These are phyloP conservation scores for Colletotrichum brevisporum DNA, from an alignment of 2,329 filamentous ascomycete species.

Conservation along the genomic window DNA sequence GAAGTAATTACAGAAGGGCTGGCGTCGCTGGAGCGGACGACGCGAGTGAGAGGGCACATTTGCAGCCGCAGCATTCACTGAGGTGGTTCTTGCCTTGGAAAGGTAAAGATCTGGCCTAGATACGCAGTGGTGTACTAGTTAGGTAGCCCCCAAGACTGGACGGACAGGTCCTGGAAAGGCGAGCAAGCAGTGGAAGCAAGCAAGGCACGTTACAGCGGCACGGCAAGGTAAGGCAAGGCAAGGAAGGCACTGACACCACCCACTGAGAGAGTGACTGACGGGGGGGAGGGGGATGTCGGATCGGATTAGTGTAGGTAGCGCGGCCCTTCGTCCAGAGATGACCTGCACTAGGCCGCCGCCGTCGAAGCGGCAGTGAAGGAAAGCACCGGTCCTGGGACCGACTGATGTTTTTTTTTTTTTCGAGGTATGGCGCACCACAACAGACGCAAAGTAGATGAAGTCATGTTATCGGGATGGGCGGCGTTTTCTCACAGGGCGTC, in stretches of 20 bases:
- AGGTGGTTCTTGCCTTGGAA: too few relatives aligned
- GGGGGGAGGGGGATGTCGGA: slow-evolving; percentile 17
- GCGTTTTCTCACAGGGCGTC: too few relatives aligned
- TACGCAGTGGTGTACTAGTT: too few relatives aligned
- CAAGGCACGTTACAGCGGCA: slow-evolving; percentile 1
- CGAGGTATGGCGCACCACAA: slow-evolving; percentile 9
- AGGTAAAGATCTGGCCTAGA: too few relatives aligned
- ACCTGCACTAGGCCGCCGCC: slow-evolving; percentile 33
- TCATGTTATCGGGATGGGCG: too few relatives aligned
- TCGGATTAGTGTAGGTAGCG: slow-evolving; percentile 8
- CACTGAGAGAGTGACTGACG: neutral
- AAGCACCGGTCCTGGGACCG: slow-evolving; percentile 11
- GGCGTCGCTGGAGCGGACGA: slow-evolving; percentile 7
- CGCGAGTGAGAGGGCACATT: slow-evolving; percentile 4
- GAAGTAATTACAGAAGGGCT: slow-evolving; percentile 10
- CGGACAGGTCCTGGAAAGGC: neutral
- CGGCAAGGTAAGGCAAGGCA: slow-evolving; percentile 1
- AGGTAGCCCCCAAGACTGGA: neutral
- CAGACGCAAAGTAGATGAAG: too few relatives aligned
- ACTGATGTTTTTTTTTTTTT: slow-evolving; percentile 26
- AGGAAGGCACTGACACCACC: slow-evolving; percentile 19
- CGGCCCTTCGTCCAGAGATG: slow-evolving; percentile 20
- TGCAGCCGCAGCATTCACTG: neutral
- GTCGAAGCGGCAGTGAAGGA: slow-evolving; percentile 14
- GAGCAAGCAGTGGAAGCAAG: too few relatives aligned